Percentiles rank a stretch among this genome's conserved stretches.
Conservation (phyloP, 805 yeast genomes). For the Pichia exigua region DNA sequence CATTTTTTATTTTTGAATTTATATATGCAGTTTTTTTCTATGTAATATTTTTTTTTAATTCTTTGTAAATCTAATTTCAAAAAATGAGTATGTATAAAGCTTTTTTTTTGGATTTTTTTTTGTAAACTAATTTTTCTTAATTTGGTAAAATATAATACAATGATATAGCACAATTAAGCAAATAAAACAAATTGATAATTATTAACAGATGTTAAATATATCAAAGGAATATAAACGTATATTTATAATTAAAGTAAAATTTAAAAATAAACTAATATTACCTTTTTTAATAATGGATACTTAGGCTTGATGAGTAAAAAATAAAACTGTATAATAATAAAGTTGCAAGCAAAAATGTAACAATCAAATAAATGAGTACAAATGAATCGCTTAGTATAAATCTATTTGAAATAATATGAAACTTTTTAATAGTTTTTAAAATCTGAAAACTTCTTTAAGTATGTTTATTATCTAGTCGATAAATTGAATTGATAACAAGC, state of each 20-base stretch:
- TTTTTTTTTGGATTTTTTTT: slow-evolving; percentile 1
- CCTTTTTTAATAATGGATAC: not conserved
- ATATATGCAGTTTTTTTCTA: slow-evolving; percentile 5
- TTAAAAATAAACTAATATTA: not conserved
- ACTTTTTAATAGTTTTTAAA: not conserved
- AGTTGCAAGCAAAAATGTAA: slow-evolving; percentile 15
- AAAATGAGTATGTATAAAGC: not conserved
- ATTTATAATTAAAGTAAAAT: not conserved
- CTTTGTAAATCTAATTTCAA: slow-evolving; percentile 2
- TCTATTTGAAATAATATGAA: not conserved
- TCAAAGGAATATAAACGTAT: not conserved
- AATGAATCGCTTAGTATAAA: not conserved
- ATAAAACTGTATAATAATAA: not conserved
- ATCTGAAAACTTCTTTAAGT: not conserved
- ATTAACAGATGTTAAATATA: not conserved
- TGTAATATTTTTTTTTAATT: not conserved
- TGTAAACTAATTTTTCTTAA: not conserved
- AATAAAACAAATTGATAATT: not conserved
- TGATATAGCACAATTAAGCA: not conserved
- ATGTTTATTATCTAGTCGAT: not conserved
- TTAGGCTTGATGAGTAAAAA: not conserved
- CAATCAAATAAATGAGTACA: slow-evolving; percentile 29
- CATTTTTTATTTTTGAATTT: slow-evolving; percentile 14
- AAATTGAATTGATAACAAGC: not conserved
- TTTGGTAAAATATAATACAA: slow-evolving; percentile 5